phyloP scores from a whole-genome alignment of 345 rosid genomes.

The Iberis pinnata region DNA sequence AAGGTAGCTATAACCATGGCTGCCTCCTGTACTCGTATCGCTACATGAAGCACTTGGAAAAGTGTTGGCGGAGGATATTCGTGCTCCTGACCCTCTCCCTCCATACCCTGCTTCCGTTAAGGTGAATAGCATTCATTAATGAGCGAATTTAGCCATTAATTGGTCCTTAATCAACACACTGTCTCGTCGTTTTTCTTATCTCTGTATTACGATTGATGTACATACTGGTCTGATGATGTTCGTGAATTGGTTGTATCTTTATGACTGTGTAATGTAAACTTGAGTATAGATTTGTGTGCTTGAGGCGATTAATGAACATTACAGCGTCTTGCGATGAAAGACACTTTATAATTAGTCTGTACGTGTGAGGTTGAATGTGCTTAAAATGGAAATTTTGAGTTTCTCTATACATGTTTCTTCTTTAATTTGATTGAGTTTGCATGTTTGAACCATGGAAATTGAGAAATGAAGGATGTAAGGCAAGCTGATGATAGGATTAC shows the following conservation, averaged over 20 bases:
- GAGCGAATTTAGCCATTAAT: neutral
- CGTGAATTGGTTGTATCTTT: neutral
- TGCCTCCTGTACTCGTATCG: conserved; percentile 48
- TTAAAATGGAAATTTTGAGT: too few relatives aligned
- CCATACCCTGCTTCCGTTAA: conserved; percentile 92
- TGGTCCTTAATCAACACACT: neutral
- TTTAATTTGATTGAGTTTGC: neutral
- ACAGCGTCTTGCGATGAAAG: too few relatives aligned
- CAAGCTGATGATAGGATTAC: conserved; percentile 2
- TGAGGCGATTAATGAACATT: too few relatives aligned
- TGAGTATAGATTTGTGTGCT: neutral
- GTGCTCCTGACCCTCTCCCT: conserved; percentile 82
- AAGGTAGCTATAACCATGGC: too few relatives aligned
- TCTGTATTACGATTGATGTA: too few relatives aligned
- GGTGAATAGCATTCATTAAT: conserved; percentile 29
- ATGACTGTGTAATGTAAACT: neutral
- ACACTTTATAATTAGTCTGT: too few relatives aligned
- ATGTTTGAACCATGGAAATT: neutral
- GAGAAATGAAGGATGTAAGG: conserved; percentile 1
- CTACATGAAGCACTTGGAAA: conserved; percentile 68
- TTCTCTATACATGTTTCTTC: neutral
- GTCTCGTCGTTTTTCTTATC: neutral
- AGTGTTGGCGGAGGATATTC: conserved; percentile 75
- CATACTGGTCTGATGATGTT: too few relatives aligned
- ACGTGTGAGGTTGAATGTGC: too few relatives aligned